These are phyloP conservation scores for Pseudonitzschia multistriata DNA, from an alignment of 108 stramenopile genomes.

Conservation along the genomic window DNA sequence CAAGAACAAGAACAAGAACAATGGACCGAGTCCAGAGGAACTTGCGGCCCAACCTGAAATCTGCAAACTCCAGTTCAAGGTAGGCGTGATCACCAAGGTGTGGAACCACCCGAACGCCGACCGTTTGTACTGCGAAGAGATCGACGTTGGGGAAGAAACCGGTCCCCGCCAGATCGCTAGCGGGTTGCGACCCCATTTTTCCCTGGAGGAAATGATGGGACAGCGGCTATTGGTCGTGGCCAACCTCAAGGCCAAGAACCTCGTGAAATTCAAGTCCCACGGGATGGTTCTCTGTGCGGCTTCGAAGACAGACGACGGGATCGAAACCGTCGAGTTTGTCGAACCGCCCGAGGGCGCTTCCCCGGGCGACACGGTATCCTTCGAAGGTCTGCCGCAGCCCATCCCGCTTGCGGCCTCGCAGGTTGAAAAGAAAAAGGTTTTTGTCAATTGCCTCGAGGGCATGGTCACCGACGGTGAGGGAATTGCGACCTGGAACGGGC, in stretches of 20 bases:
- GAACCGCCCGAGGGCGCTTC: constrained; percentile 91
- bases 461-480: constrained; percentile 81
- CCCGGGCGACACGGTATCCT: constrained; percentile 89
- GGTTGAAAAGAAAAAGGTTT: constrained; percentile 98
- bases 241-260: constrained; percentile 97
- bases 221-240: constrained; percentile 90
- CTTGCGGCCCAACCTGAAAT: constrained; percentile 67
- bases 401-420: constrained; percentile 78
- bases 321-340: constrained; percentile 89
- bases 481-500: constrained; percentile 83
- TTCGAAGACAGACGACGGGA: constrained; percentile 55
- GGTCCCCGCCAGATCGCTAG: constrained; percentile 44
- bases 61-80: constrained; percentile 89
- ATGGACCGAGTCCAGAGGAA: constrained; percentile 14
- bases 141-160: constrained; percentile 91
- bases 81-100: constrained; percentile 86
- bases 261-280: constrained; percentile 91
- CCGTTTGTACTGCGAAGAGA: constrained; percentile 97
- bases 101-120: constrained; percentile 97
- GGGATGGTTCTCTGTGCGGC: constrained; percentile 99
- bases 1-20: constrained; percentile 25
- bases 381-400: constrained; percentile 82
- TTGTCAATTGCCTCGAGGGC: constrained; percentile 77
- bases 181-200: constrained; percentile 88
- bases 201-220: constrained; percentile 87